A percentile compares a stretch with the other conserved stretches of the same genome.
These are phyloP conservation scores for Abrus pulchellus DNA, from an alignment of 306 rosid genomes.

Conservation along the genomic window DNA sequence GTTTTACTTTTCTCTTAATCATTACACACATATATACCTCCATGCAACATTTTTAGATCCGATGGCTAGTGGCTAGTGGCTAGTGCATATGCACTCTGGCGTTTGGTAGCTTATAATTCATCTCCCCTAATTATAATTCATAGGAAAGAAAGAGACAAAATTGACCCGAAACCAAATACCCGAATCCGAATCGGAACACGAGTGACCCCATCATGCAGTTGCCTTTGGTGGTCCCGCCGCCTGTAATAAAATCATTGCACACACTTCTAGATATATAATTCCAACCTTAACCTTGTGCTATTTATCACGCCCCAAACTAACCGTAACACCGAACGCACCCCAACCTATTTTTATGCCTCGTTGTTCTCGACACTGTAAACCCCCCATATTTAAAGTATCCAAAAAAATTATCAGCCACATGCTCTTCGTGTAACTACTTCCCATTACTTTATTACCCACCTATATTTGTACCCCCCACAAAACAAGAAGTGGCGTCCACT, in stretches of 20 bases:
- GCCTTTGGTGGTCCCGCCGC: conserved; percentile 44
- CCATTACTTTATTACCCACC: not conserved
- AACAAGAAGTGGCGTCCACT: not conserved
- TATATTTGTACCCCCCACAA: not conserved
- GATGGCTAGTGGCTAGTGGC: not conserved
- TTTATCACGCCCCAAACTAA: conserved; percentile 46
- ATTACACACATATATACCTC: not conserved
- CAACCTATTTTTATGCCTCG: conserved; percentile 44
- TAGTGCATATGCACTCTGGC: not conserved
- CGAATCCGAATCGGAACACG: conserved; percentile 27
- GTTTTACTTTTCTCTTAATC: not conserved
- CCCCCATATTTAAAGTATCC: conserved; percentile 51
- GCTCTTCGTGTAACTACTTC: not conserved
- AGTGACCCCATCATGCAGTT: conserved; percentile 24
- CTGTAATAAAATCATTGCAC: conserved; percentile 53
- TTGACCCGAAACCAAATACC: conserved; percentile 43
- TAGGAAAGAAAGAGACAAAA: conserved; percentile 19
- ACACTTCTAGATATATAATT: conserved; percentile 47
- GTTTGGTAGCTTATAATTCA: conserved; percentile 7
- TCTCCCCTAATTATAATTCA: conserved; percentile 29
- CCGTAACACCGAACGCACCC: conserved; percentile 52
- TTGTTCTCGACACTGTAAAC: conserved; percentile 33
- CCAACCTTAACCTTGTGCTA: not conserved
- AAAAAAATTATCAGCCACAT: conserved; percentile 30
- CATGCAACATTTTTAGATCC: not conserved